Evolutionary conservation across 2,329 filamentous ascomycete species (phyloP), one percentile per base, ranked within the genome.

Genomic region (Gremmenia infestans): DNA sequence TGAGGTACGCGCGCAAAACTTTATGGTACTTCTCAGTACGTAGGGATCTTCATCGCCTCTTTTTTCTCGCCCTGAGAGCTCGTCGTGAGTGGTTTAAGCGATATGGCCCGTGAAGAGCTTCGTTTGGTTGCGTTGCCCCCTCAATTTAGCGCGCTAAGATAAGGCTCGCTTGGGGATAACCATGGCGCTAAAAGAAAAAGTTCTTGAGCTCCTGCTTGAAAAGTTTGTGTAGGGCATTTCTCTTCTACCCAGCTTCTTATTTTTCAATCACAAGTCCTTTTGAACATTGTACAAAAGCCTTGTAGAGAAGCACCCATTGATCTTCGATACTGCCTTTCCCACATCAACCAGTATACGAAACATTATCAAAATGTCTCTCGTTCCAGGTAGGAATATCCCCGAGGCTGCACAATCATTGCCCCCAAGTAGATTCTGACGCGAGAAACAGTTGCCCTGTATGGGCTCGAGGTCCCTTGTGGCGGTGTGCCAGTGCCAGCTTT

Each of bases 381-480:
- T 81, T 68, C 80, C 82, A 61, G 67, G 63, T 70, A 63, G 63
- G 54, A 9, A 12, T 32, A 32, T 11, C 60, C 43, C 6, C 48
- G 19, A 35, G 17, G 4, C 45, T n/a, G 7, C 45, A 17, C 12
- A 25, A 9, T 28, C n/a, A 28, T 39, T 48, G 35, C 37, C 40
- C 8, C 50, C 22, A 28, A 50, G 58, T n/a, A 17, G 43, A 25
- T 56, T 60, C 65, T 82, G 80, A 71, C 54, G 40, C 45, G 17
- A 52, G 47, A 11, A 40, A 54, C 57, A 70, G 88, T 94, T 74
- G 89, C 89, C 72, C 81, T 97, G 72, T 99, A 94, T 73, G 91
- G 92, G 76, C 87, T 97, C 66, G 86, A 91, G 79, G 89, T 97
- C 74, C 91, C 91, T 67, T 81, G 89, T 66, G 90, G 88, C 70